Evolutionary conservation across 805 yeast genomes (phyloP), one percentile per base, ranked within the genome.

Genomic region (Candida ovalis): DNA sequence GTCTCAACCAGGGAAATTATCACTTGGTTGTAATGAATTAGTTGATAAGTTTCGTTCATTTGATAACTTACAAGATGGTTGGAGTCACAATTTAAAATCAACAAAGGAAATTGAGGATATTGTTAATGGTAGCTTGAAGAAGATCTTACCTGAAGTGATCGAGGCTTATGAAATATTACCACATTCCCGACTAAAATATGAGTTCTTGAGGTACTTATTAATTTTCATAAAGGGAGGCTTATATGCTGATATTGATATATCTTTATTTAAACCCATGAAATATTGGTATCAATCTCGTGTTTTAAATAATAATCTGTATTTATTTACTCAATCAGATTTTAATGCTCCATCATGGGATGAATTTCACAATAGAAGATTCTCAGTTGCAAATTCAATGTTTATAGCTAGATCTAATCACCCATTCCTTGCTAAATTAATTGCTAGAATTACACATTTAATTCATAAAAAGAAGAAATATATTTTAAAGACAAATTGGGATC

Each of bases 211-310:
- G 43, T 80, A 78, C 55, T 64, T 78, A 44, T 65, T 77, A 15
- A 50, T 78, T 4, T 77, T 56, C 46, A 69, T 78, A 3, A 61
- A 66, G 36, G 85, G 85, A 36, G 85, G 85, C 6, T 74, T 76
- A 3, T 78, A 77, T 53, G 71, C 80, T 3, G 84, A 80, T 52
- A 72, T 75, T 22, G 83, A 80, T 55, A 76, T 82, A 0, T 64
- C 60, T 46, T 71, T 77, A 3, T 67, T 73, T 50, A 78, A 71
- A 49, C 80, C 81, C 3, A 19, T 59, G n/a, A 46, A 47, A 18
- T 44, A 52, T 23, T 60, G 64, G 64, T 53, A 45, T 47, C 18
- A 46, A 7, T 45, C 59, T 22, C 37, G 52, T 23, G 28, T 45
- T 18, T 27, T 23, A 10, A 41, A 40, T 7, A 46, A 48, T 21